These are phyloP conservation scores for Lepidium sativum DNA, from an alignment of 345 rosid species.

Conservation along the genomic window DNA sequence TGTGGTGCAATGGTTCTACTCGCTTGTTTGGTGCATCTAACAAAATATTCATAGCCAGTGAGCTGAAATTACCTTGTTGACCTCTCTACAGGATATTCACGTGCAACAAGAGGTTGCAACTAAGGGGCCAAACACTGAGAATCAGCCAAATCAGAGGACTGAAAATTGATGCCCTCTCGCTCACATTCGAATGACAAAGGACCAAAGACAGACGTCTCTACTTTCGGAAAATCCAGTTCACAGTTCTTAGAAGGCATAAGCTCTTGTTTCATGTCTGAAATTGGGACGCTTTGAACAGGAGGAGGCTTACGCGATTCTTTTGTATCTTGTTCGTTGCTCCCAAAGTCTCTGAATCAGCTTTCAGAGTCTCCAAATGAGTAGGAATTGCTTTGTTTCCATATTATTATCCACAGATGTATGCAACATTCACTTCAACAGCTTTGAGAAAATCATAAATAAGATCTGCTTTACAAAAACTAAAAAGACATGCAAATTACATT, in stretches of 20 bases:
- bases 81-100: neutral
- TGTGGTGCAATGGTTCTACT: constrained; percentile 47
- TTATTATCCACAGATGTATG: neutral
- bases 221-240: neutral
- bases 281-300: neutral
- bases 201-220: constrained; percentile 7
- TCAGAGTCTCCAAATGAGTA: neutral
- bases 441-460: neutral
- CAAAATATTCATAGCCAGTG: constrained; percentile 29
- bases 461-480: neutral
- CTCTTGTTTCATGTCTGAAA: constrained; percentile 6
- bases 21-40: constrained; percentile 40
- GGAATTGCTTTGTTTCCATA: constrained; percentile 10
- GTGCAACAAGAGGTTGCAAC: constrained; percentile 3
- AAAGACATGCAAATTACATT: neutral
- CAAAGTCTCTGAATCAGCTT: neutral
- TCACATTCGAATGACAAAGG: neutral
- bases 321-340: neutral
- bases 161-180: neutral
- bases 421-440: constrained; percentile 24
- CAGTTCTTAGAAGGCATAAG: neutral
- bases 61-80: constrained; percentile 21
- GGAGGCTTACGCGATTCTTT: neutral
- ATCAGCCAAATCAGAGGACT: neutral
- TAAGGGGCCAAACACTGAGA: constrained; percentile 7